Evolutionary conservation across 2,329 filamentous ascomycete genomes (phyloP), one percentile per base, ranked within the genome.

Genomic region (Zymoseptoria tritici): DNA sequence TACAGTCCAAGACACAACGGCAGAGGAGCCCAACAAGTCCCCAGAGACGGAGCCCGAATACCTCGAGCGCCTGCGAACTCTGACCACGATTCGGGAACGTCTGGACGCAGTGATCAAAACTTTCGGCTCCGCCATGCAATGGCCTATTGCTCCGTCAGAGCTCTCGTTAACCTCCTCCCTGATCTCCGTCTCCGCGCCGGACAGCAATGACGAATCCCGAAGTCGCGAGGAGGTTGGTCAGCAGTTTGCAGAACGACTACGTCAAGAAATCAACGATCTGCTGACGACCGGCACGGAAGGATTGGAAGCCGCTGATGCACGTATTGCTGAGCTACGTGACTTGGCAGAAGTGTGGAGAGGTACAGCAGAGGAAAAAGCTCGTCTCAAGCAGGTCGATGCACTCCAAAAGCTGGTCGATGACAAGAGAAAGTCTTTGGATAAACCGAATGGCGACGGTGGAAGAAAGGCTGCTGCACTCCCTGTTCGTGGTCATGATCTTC

Each of bases 91-190:
- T 26, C 89, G 92, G 55, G 78, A 84, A 1, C 88, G 91, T n/a
- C 82, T 99, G 16, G 92, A 97, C 65, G 83, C 86, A 1, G 92
- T 97, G 22, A 91, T 97, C 70, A 89, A 90, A 73, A 88, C 87
- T 0, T 99, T 99, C 73, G 93, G 92, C 49, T 88, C 95, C 68
- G 93, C 94, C 31, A 96, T 97, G 90, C 88, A 95, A 67, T 97
- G 96, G 82, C 88, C 90, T 0, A 85, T 97, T 55, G 90, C 93
- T 0, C 92, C 93, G 0, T 95, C 90, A 0, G 91, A 96, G 71
- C 84, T 95, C 59, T 92, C 90, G 0, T 89, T 94, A 57, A 84
- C 87, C 52, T 93, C 90, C 0, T 91, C 89, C 0, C 91, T 97
- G 70, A 85, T 97, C 53, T 95, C 90, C 5, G 91, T 97, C 11